A percentile compares a stretch with the other conserved stretches of the same genome.
phyloP scores from a whole-genome alignment of 345 rosid species.

The Capsella bursapastoris region DNA sequence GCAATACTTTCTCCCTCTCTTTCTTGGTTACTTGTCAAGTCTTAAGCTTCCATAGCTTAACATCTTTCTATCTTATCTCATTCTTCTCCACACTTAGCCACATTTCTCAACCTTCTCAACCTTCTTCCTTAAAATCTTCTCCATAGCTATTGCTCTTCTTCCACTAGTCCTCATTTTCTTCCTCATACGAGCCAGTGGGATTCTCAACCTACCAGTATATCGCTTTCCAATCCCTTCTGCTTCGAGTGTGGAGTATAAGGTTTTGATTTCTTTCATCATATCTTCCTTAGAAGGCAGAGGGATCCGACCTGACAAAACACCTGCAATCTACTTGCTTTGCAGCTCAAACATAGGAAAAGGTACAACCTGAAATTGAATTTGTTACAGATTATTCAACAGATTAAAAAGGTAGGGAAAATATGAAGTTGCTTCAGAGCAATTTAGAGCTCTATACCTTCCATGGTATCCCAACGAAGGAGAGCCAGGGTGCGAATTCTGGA shows the following conservation, averaged over 20 bases:
- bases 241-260: constrained; percentile 61
- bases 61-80: too few species aligned
- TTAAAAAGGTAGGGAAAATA: background rate
- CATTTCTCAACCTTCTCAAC: too few species aligned
- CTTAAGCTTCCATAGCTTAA: too few species aligned
- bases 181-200: too few species aligned
- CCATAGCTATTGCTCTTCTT: too few species aligned
- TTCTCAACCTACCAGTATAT: constrained; percentile 41
- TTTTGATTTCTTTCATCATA: constrained; percentile 65
- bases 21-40: too few species aligned
- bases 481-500: constrained; percentile 68
- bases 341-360: constrained; percentile 51
- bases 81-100: too few species aligned
- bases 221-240: constrained; percentile 62
- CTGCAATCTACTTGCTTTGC: background rate
- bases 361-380: constrained; percentile 46
- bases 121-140: too few species aligned
- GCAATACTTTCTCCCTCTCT: too few species aligned
- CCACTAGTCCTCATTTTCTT: too few species aligned
- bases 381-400: background rate
- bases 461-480: constrained; percentile 82
- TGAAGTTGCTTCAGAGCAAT: too few species aligned
- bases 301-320: background rate
- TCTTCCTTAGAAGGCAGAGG: constrained; percentile 63
- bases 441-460: constrained; percentile 53